A percentile compares a stretch with the other conserved stretches of the same genome.
phyloP scores from a whole-genome alignment of 148 eudicot genomes.

The Camellia sinensis region DNA sequence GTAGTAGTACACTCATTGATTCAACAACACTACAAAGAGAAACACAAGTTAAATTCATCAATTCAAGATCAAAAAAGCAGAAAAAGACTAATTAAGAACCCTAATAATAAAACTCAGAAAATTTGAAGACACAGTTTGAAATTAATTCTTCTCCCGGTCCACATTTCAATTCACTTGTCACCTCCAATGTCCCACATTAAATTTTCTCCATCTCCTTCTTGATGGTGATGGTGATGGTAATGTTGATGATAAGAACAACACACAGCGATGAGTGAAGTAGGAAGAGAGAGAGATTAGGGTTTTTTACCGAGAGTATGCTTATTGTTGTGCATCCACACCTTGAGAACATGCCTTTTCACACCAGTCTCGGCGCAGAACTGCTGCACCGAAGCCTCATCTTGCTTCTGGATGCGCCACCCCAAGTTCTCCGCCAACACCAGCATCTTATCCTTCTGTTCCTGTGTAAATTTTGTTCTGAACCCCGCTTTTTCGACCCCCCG shows the following conservation, averaged over 20 bases:
- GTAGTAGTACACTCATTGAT: not conserved
- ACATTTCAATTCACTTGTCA: not conserved
- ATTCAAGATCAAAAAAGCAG: not conserved
- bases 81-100: not conserved
- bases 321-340: conserved; percentile 67
- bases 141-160: not conserved
- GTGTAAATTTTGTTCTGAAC: conserved; percentile 39
- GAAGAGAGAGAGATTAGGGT: conserved; percentile 25
- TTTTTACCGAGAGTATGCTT: conserved; percentile 66
- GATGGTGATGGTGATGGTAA: not conserved
- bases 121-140: not conserved
- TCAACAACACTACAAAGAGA: not conserved
- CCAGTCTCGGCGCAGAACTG: conserved; percentile 44
- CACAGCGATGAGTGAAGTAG: not conserved
- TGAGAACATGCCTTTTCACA: conserved; percentile 46
- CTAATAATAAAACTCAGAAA: not conserved
- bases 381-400: conserved; percentile 46
- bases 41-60: not conserved
- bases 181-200: not conserved
- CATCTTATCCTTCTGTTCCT: conserved; percentile 59
- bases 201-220: not conserved
- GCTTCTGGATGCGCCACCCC: conserved; percentile 57
- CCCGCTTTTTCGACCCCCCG: conserved; percentile 31
- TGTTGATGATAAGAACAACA: not conserved
- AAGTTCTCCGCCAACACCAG: conserved; percentile 46